Base-by-base conservation (phyloP, 163 green algal species). In the Scenedesmus sp. region DNA sequence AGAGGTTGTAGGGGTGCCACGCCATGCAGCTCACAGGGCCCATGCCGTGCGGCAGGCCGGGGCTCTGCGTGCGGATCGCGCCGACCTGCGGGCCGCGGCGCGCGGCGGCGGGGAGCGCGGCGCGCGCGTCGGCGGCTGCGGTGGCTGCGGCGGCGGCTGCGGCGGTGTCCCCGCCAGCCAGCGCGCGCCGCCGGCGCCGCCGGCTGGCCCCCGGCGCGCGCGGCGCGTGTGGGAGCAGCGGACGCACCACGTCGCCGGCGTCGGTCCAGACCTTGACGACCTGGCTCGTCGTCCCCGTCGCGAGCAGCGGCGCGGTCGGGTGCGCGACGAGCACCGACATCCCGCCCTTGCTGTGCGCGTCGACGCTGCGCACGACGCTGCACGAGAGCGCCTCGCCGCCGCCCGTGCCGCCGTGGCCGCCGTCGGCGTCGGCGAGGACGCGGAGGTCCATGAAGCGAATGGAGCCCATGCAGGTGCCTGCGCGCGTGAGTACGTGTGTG, bases 1-100 rank as follows among this genome's bases (percentile, higher is more conserved):
- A 74, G 1, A 93, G 87, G 58, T 90, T 87, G 87, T 95, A 96
- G 9, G 95, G 91, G 83, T 97, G 91, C 75, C 96, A 98, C 22
- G 87, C 87, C 70, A 98, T 88, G 69, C 83, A 89, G 22, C 77
- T 94, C 51, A 97, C 83, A 13, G 92, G 82, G 15, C 91, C 94
- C 50, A 92, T 87, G 39, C 87, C 85, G 64, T 90, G 88, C 0
- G 42, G 36, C 20, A 34, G 24, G 31, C 94, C 90, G 44, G 83
- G 88, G 18, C 89, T 89, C 58, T 93, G 86, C 6, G 92, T 87
- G 11, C 91, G 83, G 47, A 96, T 89, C 31, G 90, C 88, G 13
- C 90, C 91, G 58, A 95, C 77, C 80, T 92, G 85, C 69, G 89
- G 74, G 2, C 85, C n/a, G n/a, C n/a, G n/a, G n/a, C n/a, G n/a